Evolutionary conservation across 148 eudicot genomes (phyloP), one percentile per base, ranked within the genome.

Genomic region (Rhododendron griersonianum): DNA sequence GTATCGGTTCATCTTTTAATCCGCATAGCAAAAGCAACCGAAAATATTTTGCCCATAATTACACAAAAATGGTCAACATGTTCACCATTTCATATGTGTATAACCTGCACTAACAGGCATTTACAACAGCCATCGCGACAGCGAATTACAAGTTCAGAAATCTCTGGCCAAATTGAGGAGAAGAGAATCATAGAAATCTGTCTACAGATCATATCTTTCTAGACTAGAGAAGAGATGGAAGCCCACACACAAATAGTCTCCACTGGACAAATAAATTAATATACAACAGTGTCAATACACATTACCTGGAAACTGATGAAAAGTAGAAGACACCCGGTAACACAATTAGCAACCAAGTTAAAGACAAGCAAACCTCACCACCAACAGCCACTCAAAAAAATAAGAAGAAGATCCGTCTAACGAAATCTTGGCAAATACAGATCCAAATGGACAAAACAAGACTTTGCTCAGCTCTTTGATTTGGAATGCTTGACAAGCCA

Each of bases 401-500:
- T 13, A 14, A 51, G 55, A 51, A 51, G 25, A 78, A 79, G 75
- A 16, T 57, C 83, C 71, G 67, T 63, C 37, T 19, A 33, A 82
- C 28, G 76, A 81, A 61, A 30, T 53, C 67, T 44, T 83, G 39
- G 55, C 82, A 84, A 83, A 80, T 78, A 86, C 86, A 74, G 47
- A 86, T 81, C 83, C 86, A 78, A 87, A 87, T 87, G 81, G 87
- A 88, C 41, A 23, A 21, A 83, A 76, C 48, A 73, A 85, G 86
- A 73, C 79, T 74, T 44, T 53, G 63, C 87, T 93, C 85, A 97
- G 93, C 92, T 94, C 92, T 93, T 94, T 71, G 98, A 93, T 87
- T 95, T 97, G 23, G 98, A 94, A 86, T 97, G 99, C 96, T 97
- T 97, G 87, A 97, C 96, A 18, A 97, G 98, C 98, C 99, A 95